Evolutionary conservation across 192 early-diverging fungal species (phyloP).

Genomic region (Mortierella claussenii): DNA sequence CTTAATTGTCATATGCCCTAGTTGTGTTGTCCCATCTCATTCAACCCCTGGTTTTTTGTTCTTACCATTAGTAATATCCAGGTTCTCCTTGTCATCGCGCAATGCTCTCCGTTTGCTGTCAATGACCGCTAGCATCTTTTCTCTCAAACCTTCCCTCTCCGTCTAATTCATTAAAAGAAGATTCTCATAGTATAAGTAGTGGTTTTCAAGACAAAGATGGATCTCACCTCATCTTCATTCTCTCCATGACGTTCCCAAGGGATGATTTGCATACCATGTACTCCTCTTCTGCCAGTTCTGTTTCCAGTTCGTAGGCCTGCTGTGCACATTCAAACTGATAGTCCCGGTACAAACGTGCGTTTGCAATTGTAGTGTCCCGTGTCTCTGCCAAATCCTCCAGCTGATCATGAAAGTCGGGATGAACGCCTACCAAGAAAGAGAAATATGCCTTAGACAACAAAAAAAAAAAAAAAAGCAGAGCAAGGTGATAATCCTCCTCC

Average conservation of each 20-base stretch:
- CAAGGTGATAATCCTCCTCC: no score
- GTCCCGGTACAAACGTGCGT: slow-evolving; percentile 71
- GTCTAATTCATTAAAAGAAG: slow-evolving; percentile 32
- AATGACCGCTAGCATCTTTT: slow-evolving; percentile 78
- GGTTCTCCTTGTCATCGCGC: slow-evolving; percentile 86
- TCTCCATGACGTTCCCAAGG: no score
- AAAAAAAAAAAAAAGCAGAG: background rate
- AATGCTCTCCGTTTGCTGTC: slow-evolving; percentile 82
- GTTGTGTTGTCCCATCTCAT: no score
- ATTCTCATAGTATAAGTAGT: background rate
- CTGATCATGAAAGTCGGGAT: slow-evolving; percentile 75
- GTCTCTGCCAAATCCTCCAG: slow-evolving; percentile 66
- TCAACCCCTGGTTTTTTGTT: no score
- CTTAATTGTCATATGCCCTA: no score
- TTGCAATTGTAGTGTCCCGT: slow-evolving; percentile 64
- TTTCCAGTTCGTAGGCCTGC: slow-evolving; percentile 67
- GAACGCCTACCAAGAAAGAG: slow-evolving; percentile 60
- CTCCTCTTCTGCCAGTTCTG: slow-evolving; percentile 69
- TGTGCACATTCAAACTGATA: slow-evolving; percentile 80
- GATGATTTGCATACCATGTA: slow-evolving; percentile 62
- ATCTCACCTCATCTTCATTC: no score
- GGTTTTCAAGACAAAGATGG: slow-evolving; percentile 8
- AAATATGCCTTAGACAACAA: background rate
- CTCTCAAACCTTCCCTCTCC: slow-evolving; percentile 76
- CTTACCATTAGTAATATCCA: slow-evolving; percentile 77